Evolutionary conservation across 106 monocot genomes (phyloP).

Genomic region (Cymbidium sinense): DNA sequence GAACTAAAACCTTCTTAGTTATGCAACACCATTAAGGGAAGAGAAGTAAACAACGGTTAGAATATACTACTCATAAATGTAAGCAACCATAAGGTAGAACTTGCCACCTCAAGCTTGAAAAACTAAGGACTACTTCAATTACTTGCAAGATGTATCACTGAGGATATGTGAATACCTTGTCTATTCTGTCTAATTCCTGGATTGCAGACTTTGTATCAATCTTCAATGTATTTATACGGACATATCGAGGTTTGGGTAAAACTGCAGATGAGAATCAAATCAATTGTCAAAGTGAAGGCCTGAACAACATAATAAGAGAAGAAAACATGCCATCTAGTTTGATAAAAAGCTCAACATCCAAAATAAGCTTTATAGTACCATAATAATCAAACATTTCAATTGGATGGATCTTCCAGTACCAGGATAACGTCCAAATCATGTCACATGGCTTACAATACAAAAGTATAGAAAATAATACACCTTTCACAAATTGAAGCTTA

Average conservation of each 20-base stretch:
- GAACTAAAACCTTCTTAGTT: background rate
- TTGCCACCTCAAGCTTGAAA: background rate
- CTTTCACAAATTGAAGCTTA: background rate
- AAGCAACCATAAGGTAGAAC: background rate
- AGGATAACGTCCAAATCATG: background rate
- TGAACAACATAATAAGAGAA: background rate
- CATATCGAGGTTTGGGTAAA: slow-evolving; percentile 61
- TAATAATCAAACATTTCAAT: background rate
- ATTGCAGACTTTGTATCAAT: slow-evolving; percentile 61
- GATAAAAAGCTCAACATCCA: background rate
- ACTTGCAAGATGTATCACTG: background rate
- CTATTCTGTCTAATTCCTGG: slow-evolving; percentile 35
- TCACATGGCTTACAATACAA: background rate
- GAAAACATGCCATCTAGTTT: background rate
- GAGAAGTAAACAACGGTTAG: background rate
- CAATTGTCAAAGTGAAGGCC: background rate
- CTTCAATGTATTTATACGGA: slow-evolving; percentile 88
- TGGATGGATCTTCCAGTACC: background rate
- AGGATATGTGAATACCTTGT: slow-evolving; percentile 28
- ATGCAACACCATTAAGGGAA: background rate
- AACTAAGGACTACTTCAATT: background rate
- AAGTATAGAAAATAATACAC: background rate
- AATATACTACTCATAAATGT: background rate
- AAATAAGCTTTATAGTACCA: background rate
- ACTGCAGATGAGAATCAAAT: slow-evolving; percentile 30